Base-by-base conservation (phyloP, 306 rosid genomes). In the Fragaria nilgerrensis region DNA sequence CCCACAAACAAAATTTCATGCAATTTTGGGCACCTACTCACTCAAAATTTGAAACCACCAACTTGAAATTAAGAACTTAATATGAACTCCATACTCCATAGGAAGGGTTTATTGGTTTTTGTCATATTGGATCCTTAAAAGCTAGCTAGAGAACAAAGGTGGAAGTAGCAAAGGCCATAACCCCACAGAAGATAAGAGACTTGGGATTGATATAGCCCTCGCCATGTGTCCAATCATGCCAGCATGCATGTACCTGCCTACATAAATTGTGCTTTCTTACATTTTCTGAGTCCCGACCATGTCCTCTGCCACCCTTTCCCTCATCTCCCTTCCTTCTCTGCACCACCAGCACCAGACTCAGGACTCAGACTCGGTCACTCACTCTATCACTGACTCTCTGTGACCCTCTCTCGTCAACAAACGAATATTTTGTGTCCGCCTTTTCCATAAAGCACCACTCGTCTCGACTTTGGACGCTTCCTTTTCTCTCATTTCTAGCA, bases 151-250 rank as follows among this genome's bases (percentile, higher is more conserved):
- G 32, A 56, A 41, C 45, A 39, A 37, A 25, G 73, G 43, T 72
- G 41, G 66, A 52, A 73, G 37, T 56, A 74, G 76, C 74, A 81
- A 76, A 68, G 79, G 52, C 58, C 85, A 19, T 19, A 47, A 12
- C 48, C 77, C 75, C 92, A 81, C 86, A 86, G 78, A 81, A 80
- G 72, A 87, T 81, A 9, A 9, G 74, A 62, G 82, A 83, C 77
- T 64, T 9, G 16, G 78, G 72, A 49, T 53, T 70, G 79, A 45
- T 25, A 67, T 47, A 55, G 64, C 53, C 82, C 83, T 82, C 36
- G 89, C 79, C 91, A 88, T 89, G 91, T 86, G 88, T 81, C 75
- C 77, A 84, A 86, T 86, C 67, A 89, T 84, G 86, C 63, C 84
- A 55, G 89, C 32, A 2, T 29, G 3, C 32, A 29, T 29, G 32